Base-by-base conservation (phyloP, 2,329 filamentous ascomycete species). In the Xylaria sp. region DNA sequence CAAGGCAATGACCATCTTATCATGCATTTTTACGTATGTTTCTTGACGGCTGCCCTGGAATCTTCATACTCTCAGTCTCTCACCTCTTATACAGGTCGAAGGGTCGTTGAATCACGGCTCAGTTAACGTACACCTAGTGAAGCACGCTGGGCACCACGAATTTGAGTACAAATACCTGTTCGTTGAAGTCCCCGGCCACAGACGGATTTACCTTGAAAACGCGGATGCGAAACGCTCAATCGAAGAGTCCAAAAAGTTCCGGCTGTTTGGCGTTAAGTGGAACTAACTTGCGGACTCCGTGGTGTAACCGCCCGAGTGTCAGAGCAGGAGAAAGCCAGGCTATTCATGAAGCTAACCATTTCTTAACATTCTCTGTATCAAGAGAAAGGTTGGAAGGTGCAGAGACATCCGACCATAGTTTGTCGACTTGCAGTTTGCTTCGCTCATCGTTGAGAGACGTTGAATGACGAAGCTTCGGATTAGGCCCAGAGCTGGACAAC, bases 161-260 rank as follows among this genome's bases (percentile, higher is more conserved):
- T 92, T 86, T 71, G 83, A 90, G 67, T 97, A 96, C 75, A 85
- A 87, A 70, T 86, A 91, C 70, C 79, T 97, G 48, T 89, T 86
- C 55, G 72, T 97, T 52, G 92, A 96, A 73, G 83, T 96, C 30
- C 87, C 83, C 67, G 91, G 90, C 0, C 82, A 87, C 54, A 78
- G 80, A 57, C 78, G 85, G 60, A 80, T 89, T 55, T 88, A 86
- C 65, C 77, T 90, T 13, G 86, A 89, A 70, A 84, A 86, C 57
- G 78, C 80, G 42, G 82, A 85, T 44, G 73, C 76, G 1, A 69
- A 73, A 11, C 52, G 68, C 8, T 65, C 72, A n/a, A 67, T 66
- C 9, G 68, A 65, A 3, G 75, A 73, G 5, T 72, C 72, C 59
- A 79, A 79, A 60, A 76, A 76, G 57, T 74, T 81, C 47, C 86